Evolutionary conservation across 805 yeast genomes (phyloP).

Genomic region (Yarrowia sp.): DNA sequence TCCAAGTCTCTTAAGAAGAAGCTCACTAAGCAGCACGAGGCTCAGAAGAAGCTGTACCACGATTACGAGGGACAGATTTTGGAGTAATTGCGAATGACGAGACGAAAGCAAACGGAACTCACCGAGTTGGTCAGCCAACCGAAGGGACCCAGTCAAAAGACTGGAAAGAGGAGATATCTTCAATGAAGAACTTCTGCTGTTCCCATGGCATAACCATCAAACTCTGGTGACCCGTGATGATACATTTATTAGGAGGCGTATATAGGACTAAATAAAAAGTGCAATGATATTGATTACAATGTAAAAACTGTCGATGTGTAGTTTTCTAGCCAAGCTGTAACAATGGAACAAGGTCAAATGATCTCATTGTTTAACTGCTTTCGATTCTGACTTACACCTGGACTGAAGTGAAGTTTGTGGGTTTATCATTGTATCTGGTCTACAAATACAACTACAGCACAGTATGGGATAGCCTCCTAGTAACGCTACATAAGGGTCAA

Average conservation of each 20-base stretch:
- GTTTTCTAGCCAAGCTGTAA: no score
- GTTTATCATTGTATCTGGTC: no score
- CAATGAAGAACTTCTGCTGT: not conserved
- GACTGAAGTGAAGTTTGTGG: no score
- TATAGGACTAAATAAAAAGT: not conserved
- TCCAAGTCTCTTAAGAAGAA: conserved; percentile 85
- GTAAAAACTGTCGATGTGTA: no score
- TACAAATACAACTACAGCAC: no score
- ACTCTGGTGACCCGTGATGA: not conserved
- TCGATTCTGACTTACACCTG: no score
- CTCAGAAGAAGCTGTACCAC: conserved; percentile 76
- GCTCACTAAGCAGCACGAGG: conserved; percentile 68
- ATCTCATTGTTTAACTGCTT: no score
- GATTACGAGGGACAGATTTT: conserved; percentile 44
- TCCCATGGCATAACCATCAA: not conserved
- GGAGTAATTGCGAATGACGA: not conserved
- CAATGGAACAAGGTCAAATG: no score
- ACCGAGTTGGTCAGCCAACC: not conserved
- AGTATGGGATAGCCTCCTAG: no score
- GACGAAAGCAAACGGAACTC: not conserved
- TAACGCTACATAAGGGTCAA: no score
- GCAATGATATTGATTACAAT: no score
- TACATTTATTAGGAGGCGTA: not conserved
- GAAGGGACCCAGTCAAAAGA: not conserved
- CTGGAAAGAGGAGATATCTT: not conserved